Percentiles rank a stretch among this genome's conserved stretches.
These are phyloP conservation scores for Coccinonectria pachysandricola DNA, from an alignment of 2,329 filamentous ascomycete species.

Conservation along the genomic window DNA sequence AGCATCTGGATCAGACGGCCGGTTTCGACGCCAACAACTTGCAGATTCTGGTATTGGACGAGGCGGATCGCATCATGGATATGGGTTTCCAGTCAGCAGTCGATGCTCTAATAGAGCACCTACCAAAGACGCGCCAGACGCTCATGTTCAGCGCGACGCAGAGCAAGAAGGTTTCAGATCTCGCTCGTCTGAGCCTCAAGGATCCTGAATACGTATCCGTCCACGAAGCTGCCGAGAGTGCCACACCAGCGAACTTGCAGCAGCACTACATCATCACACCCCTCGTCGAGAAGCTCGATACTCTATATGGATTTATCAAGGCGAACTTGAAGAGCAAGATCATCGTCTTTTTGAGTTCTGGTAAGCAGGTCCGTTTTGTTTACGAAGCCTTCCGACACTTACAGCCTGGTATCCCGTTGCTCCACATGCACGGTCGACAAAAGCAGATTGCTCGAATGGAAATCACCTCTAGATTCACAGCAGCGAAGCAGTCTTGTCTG, in stretches of 20 bases:
- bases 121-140: conserved; percentile 79
- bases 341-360: conserved; percentile 87
- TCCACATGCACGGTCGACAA: conserved; percentile 89
- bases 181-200: conserved; percentile 76
- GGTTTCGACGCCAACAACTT: conserved; percentile 83
- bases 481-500: conserved; percentile 73
- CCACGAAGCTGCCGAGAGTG: conserved; percentile 68
- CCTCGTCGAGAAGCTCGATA: conserved; percentile 81
- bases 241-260: conserved; percentile 74
- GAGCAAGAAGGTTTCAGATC: conserved; percentile 84
- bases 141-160: conserved; percentile 94
- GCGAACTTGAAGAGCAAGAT: conserved; percentile 89
- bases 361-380: conserved; percentile 92
- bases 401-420: conserved; percentile 83
- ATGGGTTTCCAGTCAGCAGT: conserved; percentile 91
- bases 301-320: conserved; percentile 84
- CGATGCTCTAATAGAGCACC: conserved; percentile 85
- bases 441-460: conserved; percentile 84
- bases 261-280: conserved; percentile 88
- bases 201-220: conserved; percentile 94
- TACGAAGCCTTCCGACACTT: conserved; percentile 89
- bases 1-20: conserved; percentile 90
- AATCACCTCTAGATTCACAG: conserved; percentile 73
- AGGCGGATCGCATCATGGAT: conserved; percentile 93
- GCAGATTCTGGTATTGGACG: conserved; percentile 87